Conservation (phyloP, 192 early-diverging fungal genomes). For the Mortierella hygrophila region DNA sequence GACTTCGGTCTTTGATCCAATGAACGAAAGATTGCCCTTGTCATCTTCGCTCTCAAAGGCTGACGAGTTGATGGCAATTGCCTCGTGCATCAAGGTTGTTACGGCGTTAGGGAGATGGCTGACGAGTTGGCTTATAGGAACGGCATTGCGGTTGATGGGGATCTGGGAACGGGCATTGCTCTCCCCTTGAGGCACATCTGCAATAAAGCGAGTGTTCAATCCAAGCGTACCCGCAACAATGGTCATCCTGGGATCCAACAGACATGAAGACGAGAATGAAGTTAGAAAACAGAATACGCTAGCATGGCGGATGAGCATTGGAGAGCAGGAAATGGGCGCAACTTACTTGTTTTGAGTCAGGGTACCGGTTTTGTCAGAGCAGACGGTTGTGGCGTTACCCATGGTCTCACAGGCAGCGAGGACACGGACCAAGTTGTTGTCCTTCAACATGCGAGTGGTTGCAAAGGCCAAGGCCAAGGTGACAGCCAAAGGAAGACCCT, state of each 20-base stretch:
- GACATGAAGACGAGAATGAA: neutral
- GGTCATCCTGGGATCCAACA: slow-evolving; percentile 74
- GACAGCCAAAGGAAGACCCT: slow-evolving; percentile 97
- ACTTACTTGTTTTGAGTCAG: slow-evolving; percentile 89
- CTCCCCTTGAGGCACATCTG: slow-evolving; percentile 55
- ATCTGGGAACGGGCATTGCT: slow-evolving; percentile 38
- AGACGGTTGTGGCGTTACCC: slow-evolving; percentile 98
- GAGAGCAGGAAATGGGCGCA: neutral
- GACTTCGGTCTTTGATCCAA: slow-evolving; percentile 96
- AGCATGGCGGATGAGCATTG: no score
- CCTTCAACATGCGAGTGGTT: slow-evolving; percentile 94
- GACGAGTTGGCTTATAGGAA: slow-evolving; percentile 60
- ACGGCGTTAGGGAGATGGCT: slow-evolving; percentile 58
- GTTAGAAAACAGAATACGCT: neutral
- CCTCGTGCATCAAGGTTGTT: slow-evolving; percentile 70
- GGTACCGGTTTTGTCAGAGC: slow-evolving; percentile 99
- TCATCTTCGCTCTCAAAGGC: slow-evolving; percentile 73
- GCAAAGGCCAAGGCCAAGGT: slow-evolving; percentile 96
- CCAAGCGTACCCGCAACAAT: slow-evolving; percentile 92
- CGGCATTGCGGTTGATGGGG: slow-evolving; percentile 56
- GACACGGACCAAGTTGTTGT: slow-evolving; percentile 97
- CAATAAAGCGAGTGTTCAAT: slow-evolving; percentile 70
- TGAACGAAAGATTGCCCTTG: slow-evolving; percentile 67
- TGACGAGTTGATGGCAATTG: slow-evolving; percentile 86
- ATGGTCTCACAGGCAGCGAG: slow-evolving; percentile 98